Percentiles rank a stretch among this genome's conserved stretches.
These are phyloP conservation scores for Calonectria naviculata DNA, from an alignment of 2,329 filamentous ascomycete species.

Conservation along the genomic window DNA sequence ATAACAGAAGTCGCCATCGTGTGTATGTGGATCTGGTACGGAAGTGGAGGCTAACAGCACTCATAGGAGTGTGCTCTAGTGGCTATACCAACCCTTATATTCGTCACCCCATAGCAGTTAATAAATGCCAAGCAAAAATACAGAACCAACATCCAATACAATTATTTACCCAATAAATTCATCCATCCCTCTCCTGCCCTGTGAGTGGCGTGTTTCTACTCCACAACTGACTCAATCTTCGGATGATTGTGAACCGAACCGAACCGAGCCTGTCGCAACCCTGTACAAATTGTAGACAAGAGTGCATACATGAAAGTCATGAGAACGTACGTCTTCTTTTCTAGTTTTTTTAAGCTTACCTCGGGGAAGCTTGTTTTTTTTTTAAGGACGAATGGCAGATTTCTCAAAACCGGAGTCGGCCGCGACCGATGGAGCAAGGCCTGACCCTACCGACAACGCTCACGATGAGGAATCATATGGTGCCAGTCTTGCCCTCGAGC, in stretches of 20 bases:
- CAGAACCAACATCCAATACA: background rate
- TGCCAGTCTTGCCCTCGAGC: constrained; percentile 24
- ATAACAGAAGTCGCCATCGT: too few species aligned
- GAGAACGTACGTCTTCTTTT: background rate
- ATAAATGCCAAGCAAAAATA: too few species aligned
- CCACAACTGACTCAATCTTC: background rate
- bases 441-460: background rate
- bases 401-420: constrained; percentile 3
- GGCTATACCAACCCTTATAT: too few species aligned
- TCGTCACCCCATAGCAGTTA: too few species aligned
- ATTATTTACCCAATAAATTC: background rate
- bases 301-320: background rate
- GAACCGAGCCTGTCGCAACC: constrained; percentile 11
- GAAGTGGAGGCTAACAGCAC: too few species aligned
- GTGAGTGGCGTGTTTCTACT: background rate
- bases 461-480: constrained; percentile 10
- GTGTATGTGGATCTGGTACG: too few species aligned
- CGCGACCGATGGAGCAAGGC: background rate
- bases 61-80: too few species aligned
- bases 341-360: background rate
- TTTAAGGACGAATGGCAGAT: background rate
- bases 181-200: background rate
- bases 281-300: constrained; percentile 2
- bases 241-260: constrained; percentile 9
- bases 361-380: background rate